A percentile compares a stretch with the other conserved stretches of the same genome.
phyloP scores from a whole-genome alignment of 2,329 filamentous ascomycete genomes.

The Penicillium sp. region DNA sequence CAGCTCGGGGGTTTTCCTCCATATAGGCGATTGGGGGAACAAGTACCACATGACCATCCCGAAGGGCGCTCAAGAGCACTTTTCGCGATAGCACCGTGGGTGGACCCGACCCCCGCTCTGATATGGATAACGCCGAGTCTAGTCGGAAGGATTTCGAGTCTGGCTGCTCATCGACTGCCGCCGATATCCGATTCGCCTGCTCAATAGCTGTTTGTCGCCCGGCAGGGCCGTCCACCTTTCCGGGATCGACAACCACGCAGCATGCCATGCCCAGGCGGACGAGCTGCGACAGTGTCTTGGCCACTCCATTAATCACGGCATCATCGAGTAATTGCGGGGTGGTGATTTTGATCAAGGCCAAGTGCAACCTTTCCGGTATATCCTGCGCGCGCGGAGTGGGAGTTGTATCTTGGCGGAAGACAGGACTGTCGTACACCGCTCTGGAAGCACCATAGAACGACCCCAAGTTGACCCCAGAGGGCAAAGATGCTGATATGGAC shows the following conservation, averaged over 20 bases:
- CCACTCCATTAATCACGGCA: constrained; percentile 69
- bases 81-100: constrained; percentile 45
- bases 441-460: constrained; percentile 59
- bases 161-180: constrained; percentile 69
- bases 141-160: constrained; percentile 68
- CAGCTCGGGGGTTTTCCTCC: constrained; percentile 48
- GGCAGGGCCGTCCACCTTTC: constrained; percentile 46
- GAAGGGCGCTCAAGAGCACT: constrained; percentile 64
- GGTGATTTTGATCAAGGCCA: constrained; percentile 83
- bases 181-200: constrained; percentile 72
- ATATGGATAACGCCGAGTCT: constrained; percentile 54
- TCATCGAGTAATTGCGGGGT: constrained; percentile 70
- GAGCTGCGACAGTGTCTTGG: constrained; percentile 80
- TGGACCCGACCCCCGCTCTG: constrained; percentile 34
- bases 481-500: constrained; percentile 16
- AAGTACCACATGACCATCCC: constrained; percentile 68
- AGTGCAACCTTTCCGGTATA: constrained; percentile 59
- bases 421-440: constrained; percentile 59
- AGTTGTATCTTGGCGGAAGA: constrained; percentile 57
- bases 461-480: constrained; percentile 60
- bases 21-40: constrained; percentile 65
- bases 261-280: constrained; percentile 77
- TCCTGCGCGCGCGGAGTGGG: constrained; percentile 41
- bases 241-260: constrained; percentile 75
- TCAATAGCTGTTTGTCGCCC: constrained; percentile 53